Evolutionary conservation across 1,284 basidiomycete species (phyloP).

Genomic region (Pterulicium gracile): DNA sequence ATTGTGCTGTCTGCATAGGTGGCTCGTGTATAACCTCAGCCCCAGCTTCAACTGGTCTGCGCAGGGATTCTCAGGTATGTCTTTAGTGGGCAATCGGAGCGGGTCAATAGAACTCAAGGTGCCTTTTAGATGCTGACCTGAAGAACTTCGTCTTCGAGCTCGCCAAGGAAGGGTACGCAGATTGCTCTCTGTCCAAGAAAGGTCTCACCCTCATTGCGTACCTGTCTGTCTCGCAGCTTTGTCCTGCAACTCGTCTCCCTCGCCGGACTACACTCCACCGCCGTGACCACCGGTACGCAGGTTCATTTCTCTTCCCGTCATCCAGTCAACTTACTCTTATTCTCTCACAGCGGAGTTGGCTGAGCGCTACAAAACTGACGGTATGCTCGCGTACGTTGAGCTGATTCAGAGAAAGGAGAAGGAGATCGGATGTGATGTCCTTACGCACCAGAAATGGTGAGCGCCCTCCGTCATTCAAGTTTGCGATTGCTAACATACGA

Average conservation of each 20-base stretch:
- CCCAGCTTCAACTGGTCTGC: slow-evolving; percentile 91
- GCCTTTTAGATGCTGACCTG: slow-evolving; percentile 49
- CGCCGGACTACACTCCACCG: slow-evolving; percentile 81
- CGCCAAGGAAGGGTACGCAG: slow-evolving; percentile 71
- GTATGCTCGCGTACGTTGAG: slow-evolving; percentile 83
- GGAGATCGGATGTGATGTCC: slow-evolving; percentile 85
- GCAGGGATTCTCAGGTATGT: slow-evolving; percentile 66
- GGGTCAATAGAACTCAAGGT: slow-evolving; percentile 1
- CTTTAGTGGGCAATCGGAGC: not conserved
- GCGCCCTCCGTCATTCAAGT: slow-evolving; percentile 13
- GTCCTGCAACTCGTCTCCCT: slow-evolving; percentile 80
- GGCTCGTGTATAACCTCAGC: slow-evolving; percentile 92
- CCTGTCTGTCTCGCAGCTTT: slow-evolving; percentile 36
- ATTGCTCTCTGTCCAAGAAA: slow-evolving; percentile 11
- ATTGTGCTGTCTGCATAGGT: slow-evolving; percentile 24
- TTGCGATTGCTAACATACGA: slow-evolving; percentile 2
- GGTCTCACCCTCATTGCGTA: slow-evolving; percentile 5
- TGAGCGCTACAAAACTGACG: slow-evolving; percentile 66
- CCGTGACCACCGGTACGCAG: slow-evolving; percentile 60
- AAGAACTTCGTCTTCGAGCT: slow-evolving; percentile 89
- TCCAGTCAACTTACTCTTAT: slow-evolving; percentile 1
- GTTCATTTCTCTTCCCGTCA: slow-evolving; percentile 9
- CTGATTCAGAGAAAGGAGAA: slow-evolving; percentile 82
- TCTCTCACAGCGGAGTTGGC: slow-evolving; percentile 57
- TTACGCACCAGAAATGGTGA: slow-evolving; percentile 86